Percentiles rank a stretch among this genome's conserved stretches.
Evolutionary conservation across 2,329 filamentous ascomycete genomes (phyloP).

Genomic region (Remersonia thermophila): DNA sequence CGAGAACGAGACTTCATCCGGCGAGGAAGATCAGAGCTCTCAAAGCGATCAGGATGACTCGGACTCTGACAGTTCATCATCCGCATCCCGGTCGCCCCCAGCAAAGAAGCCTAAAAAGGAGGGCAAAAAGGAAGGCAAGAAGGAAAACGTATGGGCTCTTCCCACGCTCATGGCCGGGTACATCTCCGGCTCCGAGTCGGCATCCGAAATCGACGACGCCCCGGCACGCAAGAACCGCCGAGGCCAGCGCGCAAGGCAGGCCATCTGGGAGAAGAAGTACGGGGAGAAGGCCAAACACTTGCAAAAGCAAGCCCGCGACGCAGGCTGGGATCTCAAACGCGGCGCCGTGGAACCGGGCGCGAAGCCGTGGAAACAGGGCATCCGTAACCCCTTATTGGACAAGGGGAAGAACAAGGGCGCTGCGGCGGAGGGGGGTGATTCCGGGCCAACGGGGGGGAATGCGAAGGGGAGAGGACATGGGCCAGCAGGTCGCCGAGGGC

Average conservation of each 20-base stretch:
- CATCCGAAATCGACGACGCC: conserved; percentile 53
- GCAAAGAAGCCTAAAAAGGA: conserved; percentile 7
- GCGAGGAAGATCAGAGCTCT: conserved; percentile 22
- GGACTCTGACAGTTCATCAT: conserved; percentile 10
- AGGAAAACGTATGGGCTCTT: conserved; percentile 24
- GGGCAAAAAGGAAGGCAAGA: no score
- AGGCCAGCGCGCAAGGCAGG: conserved; percentile 65
- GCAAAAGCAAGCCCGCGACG: conserved; percentile 24
- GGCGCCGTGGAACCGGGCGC: conserved; percentile 39
- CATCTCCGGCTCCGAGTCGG: conserved; percentile 61
- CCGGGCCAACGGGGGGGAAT: not conserved
- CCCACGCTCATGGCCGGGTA: conserved; percentile 71
- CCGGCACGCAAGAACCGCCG: conserved; percentile 57
- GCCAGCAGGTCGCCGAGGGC: not conserved
- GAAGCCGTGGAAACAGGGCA: conserved; percentile 35
- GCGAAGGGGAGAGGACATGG: conserved; percentile 1
- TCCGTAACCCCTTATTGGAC: conserved; percentile 21
- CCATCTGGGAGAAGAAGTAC: conserved; percentile 72
- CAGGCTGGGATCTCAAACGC: conserved; percentile 46
- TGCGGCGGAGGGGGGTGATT: conserved; percentile 1
- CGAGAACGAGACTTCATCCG: not conserved
- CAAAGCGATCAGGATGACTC: conserved; percentile 10
- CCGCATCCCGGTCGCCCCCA: conserved; percentile 5
- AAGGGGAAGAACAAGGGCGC: conserved; percentile 6
- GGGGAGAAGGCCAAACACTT: conserved; percentile 59